Evolutionary conservation across 129 eudicot species (phyloP).

Genomic region (sunflower (Helianthus annuus)): DNA sequence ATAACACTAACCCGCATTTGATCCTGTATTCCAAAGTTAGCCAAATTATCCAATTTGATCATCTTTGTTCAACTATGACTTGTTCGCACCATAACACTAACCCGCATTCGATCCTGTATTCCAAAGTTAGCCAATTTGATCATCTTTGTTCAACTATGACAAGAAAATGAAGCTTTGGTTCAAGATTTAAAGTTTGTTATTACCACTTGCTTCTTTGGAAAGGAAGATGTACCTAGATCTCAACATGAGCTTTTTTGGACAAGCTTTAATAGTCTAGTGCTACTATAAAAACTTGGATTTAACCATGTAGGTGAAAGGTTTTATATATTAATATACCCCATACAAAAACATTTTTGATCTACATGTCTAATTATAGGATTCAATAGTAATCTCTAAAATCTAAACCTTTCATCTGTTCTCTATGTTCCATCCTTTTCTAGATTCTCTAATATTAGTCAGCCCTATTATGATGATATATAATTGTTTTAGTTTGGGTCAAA

Average conservation of each 20-base stretch:
- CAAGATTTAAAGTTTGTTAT: not conserved
- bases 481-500: not conserved
- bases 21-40: not conserved
- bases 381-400: not conserved
- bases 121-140: not conserved
- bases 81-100: not conserved
- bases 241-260: not conserved
- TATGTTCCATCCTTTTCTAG: not conserved
- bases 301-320: not conserved
- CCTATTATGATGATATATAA: not conserved
- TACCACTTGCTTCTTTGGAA: not conserved
- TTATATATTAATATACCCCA: not conserved
- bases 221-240: not conserved
- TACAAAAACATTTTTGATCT: not conserved
- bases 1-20: not conserved
- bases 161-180: not conserved
- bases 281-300: not conserved
- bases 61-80: not conserved
- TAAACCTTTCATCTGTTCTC: not conserved
- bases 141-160: not conserved
- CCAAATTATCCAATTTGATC: not conserved
- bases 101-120: not conserved
- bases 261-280: not conserved
- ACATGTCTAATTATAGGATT: not conserved
- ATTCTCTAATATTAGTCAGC: not conserved